These are phyloP conservation scores for Batkoa obscura DNA, from an alignment of 371 early-diverging fungal genomes.

Conservation along the genomic window DNA sequence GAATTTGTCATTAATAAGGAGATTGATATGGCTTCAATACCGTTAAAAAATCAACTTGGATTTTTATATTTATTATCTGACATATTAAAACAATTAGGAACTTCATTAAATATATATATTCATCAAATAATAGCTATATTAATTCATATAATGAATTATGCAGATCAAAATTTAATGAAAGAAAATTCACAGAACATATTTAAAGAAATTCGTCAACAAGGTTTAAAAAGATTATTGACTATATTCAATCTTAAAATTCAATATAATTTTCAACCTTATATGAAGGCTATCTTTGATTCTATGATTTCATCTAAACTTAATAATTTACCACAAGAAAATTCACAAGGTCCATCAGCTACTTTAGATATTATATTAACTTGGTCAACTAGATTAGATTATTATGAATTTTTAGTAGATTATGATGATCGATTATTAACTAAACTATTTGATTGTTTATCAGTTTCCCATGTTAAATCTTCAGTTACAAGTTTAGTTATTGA, in stretches of 20 bases:
- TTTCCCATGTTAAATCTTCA: constrained; percentile 46
- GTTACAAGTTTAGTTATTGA: constrained; percentile 48
- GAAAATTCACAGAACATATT: constrained; percentile 1
- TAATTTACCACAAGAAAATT: constrained; percentile 51
- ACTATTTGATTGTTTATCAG: constrained; percentile 45
- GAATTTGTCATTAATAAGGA: neutral
- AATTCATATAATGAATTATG: constrained; percentile 18
- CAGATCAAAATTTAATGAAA: neutral
- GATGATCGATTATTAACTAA: constrained; percentile 35
- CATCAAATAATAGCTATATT: constrained; percentile 43
- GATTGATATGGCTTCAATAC: neutral
- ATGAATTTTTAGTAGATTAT: constrained; percentile 36
- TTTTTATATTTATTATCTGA: constrained; percentile 62
- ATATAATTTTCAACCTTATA: constrained; percentile 54
- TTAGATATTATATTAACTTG: constrained; percentile 58
- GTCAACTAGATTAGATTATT: constrained; percentile 40
- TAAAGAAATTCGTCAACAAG: constrained; percentile 35
- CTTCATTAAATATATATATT: constrained; percentile 41
- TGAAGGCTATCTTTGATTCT: constrained; percentile 44
- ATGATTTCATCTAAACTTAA: constrained; percentile 55
- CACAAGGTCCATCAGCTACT: constrained; percentile 61
- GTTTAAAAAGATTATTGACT: constrained; percentile 49
- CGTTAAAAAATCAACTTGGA: constrained; percentile 29
- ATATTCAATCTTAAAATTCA: constrained; percentile 44
- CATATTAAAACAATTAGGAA: constrained; percentile 56